Evolutionary conservation across 2,329 filamentous ascomycete species (phyloP), one percentile per base, ranked within the genome.

Genomic region (Monosporascus sp.): DNA sequence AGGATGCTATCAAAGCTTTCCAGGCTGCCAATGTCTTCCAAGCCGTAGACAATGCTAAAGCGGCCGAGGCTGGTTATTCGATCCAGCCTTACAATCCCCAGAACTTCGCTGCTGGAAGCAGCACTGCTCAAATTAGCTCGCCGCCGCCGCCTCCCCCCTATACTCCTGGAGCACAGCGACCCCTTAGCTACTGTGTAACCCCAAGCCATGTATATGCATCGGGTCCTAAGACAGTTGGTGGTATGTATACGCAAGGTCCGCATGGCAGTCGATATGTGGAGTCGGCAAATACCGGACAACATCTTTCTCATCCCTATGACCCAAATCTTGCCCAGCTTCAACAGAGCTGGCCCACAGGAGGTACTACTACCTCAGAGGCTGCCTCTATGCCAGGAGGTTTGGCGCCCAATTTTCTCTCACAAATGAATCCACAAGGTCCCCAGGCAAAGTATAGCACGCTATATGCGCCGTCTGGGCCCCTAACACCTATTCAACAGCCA

Each of bases 1-100:
- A 70, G 53, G 67, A 68, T 39, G 62, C 68, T 0, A 22, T 55
- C 18, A 71, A 69, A 46, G 62, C 71, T 0, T 64, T 69, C n/a
- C 41, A 61, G n/a, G 63, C 65, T 2, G 67, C 69, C 1, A 63
- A 67, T 2, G 65, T 68, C 2, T 70, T 68, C 25, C 50, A 70
- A 8, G 63, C 62, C 9, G 66, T 70, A 0, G 52, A 62, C 1
- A 58, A 67, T 43, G 64, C 65, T 0, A 69, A 61, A 36, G 61
- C 60, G 5, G 62, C 57, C n/a, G 69, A 61, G 48, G 62, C 60
- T 15, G 57, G 56, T 3, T 62, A 62, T 47, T 22, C 61, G 0
- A 27, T 54, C 4, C 57, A 63, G 5, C 59, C 47, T 0, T 61
- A 65, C 7, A 51, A 62, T 25, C 55, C 55, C 14, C 37, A 52